These are phyloP conservation scores for Macrotyloma uniflorum DNA, from an alignment of 306 rosid species.

Conservation along the genomic window DNA sequence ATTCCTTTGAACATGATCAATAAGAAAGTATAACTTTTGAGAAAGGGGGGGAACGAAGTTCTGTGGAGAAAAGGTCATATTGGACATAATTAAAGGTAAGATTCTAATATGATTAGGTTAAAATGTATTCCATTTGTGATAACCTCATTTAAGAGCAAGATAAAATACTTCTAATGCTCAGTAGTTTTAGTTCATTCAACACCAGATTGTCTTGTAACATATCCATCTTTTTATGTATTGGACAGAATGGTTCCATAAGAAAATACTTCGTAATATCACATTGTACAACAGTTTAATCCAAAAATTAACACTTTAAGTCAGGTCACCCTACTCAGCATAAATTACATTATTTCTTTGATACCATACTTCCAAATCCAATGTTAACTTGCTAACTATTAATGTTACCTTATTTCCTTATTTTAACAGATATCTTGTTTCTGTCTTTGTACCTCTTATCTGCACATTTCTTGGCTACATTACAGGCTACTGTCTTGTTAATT, in stretches of 20 bases:
- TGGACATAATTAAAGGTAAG: conserved; percentile 10
- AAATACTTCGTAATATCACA: not conserved
- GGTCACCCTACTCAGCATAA: conserved; percentile 20
- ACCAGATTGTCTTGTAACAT: not conserved
- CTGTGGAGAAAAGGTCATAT: not conserved
- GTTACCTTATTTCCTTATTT: too few species aligned
- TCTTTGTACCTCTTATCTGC: too few species aligned
- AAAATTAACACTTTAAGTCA: conserved; percentile 11
- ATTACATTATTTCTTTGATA: not conserved
- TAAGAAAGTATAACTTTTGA: not conserved
- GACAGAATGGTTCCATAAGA: not conserved
- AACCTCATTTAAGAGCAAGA: conserved; percentile 2
- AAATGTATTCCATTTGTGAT: not conserved
- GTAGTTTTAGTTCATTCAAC: not conserved
- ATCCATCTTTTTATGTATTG: not conserved
- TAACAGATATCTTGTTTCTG: too few species aligned
- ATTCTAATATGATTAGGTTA: not conserved
- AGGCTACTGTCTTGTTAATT: too few species aligned
- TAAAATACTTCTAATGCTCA: not conserved
- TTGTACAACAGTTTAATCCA: conserved; percentile 12
- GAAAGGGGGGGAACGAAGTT: not conserved
- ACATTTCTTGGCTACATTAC: too few species aligned
- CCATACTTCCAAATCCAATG: not conserved
- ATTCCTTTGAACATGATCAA: not conserved
- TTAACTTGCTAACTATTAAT: not conserved